Evolutionary conservation across 2,329 filamentous ascomycete genomes (phyloP).

Genomic region (Sphaerulina musiva): DNA sequence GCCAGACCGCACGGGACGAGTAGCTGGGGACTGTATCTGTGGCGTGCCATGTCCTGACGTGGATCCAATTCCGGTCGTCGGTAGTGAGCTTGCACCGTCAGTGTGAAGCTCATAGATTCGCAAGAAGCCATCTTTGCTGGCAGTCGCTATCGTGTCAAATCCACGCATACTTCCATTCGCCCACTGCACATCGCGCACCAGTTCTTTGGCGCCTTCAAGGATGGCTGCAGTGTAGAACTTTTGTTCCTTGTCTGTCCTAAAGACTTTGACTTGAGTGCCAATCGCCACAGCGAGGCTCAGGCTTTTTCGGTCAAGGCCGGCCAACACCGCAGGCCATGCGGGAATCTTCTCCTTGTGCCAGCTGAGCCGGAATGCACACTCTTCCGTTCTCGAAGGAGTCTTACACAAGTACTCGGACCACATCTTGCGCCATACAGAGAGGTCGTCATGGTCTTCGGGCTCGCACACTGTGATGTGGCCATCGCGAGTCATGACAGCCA

Average conservation of each 20-base stretch:
- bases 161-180: conserved; percentile 84
- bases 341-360: conserved; percentile 86
- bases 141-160: conserved; percentile 84
- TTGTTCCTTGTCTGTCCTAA: conserved; percentile 66
- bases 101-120: conserved; percentile 79
- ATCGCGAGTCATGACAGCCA: conserved; percentile 77
- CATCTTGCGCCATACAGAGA: conserved; percentile 67
- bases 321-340: conserved; percentile 67
- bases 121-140: conserved; percentile 84
- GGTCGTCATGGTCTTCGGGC: conserved; percentile 74
- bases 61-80: conserved; percentile 19
- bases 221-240: conserved; percentile 82
- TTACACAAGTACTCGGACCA: conserved; percentile 70
- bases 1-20: conserved; percentile 36
- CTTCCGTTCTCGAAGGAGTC: conserved; percentile 69
- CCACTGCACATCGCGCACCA: conserved; percentile 82
- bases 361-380: conserved; percentile 75
- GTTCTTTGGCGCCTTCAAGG: conserved; percentile 62
- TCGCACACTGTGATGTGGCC: conserved; percentile 75
- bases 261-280: conserved; percentile 76
- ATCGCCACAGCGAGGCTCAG: conserved; percentile 77
- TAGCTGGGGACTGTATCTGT: conserved; percentile 15
- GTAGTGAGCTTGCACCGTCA: conserved; percentile 31
- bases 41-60: conserved; percentile 5
- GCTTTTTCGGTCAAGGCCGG: conserved; percentile 73